Evolutionary conservation across 345 rosid genomes (phyloP).

Genomic region (Rubroshorea leprosula): DNA sequence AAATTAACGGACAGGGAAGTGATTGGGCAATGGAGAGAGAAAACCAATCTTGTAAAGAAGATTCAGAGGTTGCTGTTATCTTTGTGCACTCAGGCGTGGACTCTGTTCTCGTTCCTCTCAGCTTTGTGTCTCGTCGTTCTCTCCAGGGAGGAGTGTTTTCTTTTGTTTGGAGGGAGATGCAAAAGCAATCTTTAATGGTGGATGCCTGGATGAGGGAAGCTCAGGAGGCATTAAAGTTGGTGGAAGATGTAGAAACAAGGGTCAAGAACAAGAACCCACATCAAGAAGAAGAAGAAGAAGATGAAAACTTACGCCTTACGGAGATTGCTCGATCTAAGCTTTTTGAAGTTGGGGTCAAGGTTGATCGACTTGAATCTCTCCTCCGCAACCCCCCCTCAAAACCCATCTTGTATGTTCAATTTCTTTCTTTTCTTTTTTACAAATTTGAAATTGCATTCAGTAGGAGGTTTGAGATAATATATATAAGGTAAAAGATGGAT

Average conservation of each 20-base stretch:
- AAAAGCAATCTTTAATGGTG: conserved; percentile 11
- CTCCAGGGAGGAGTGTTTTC: too few species aligned
- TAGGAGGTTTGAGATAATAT: not conserved
- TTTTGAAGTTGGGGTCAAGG: conserved; percentile 41
- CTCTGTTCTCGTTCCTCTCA: not conserved
- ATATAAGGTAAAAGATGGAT: not conserved
- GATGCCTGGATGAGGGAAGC: conserved; percentile 62
- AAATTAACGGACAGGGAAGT: too few species aligned
- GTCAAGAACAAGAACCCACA: conserved; percentile 19
- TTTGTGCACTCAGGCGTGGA: not conserved
- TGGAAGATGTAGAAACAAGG: conserved; percentile 37
- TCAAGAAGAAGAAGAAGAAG: not conserved
- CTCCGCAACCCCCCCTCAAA: conserved; percentile 54
- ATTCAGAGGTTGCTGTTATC: too few species aligned
- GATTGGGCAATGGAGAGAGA: conserved; percentile 14
- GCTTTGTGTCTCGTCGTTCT: too few species aligned
- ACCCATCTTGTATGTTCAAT: conserved; percentile 34
- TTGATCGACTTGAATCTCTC: conserved; percentile 55
- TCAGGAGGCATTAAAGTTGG: conserved; percentile 31
- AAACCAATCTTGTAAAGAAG: not conserved
- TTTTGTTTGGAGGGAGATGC: conserved; percentile 8
- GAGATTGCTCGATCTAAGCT: conserved; percentile 38
- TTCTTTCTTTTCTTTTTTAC: not conserved
- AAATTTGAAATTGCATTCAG: not conserved
- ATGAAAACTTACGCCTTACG: conserved; percentile 2